Percentiles rank a stretch among this genome's conserved stretches.
phyloP scores from a whole-genome alignment of 2,329 filamentous ascomycete species.

The Xylaria sp. region DNA sequence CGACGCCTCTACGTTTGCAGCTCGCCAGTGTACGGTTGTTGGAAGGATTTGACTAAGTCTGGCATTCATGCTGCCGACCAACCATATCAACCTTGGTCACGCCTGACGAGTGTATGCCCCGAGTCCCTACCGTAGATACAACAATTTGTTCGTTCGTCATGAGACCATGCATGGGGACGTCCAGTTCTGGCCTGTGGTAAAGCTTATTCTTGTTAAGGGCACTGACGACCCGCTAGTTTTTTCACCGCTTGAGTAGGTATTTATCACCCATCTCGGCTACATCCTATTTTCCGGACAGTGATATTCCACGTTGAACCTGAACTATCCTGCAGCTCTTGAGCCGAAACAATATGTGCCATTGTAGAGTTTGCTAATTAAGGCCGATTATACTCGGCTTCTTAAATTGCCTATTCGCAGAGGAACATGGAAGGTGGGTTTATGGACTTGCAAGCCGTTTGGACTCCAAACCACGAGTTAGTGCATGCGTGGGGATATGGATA shows the following conservation, averaged over 20 bases:
- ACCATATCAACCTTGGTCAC: background rate
- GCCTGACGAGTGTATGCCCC: background rate
- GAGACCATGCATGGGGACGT: constrained; percentile 7
- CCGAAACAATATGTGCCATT: background rate
- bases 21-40: background rate
- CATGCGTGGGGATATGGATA: background rate
- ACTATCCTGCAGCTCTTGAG: background rate
- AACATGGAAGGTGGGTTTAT: background rate
- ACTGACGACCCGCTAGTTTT: constrained; percentile 17
- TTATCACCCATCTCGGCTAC: background rate
- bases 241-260: background rate
- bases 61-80: background rate
- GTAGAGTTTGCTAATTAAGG: background rate
- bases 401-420: background rate
- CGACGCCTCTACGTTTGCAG: constrained; percentile 9
- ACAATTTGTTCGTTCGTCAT: background rate
- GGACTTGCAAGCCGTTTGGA: background rate
- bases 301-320: background rate
- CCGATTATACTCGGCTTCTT: background rate
- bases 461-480: background rate
- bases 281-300: background rate
- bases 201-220: background rate
- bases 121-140: background rate
- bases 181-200: background rate
- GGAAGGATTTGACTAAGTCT: background rate